Evolutionary conservation across 2,329 filamentous ascomycete genomes (phyloP), one percentile per base, ranked within the genome.

Genomic region (Cladophialophora chaetospira): DNA sequence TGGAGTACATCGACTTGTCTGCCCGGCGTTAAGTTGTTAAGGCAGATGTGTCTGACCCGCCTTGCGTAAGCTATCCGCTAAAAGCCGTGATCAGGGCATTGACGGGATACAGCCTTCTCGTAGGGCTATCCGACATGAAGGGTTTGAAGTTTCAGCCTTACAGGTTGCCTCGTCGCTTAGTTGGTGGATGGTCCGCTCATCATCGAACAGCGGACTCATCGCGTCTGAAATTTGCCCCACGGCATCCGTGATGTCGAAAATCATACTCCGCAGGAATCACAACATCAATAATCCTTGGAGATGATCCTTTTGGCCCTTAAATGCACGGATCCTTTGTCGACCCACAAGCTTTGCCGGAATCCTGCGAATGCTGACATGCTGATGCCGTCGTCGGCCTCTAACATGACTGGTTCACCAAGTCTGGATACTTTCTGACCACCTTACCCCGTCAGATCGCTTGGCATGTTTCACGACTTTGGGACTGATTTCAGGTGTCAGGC

Each of bases 361-460:
- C 52, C 56, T 53, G 42, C 15, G 51, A 38, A 51, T 21, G 51
- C 56, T 59, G 56, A 59, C 56, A 55, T 59, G 52, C 26, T 43
- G 52, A 23, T 10, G 10, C 21, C 11, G n/a, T n/a, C n/a, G 23
- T 23, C 23, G 11, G 4, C 26, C 42, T 28, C 10, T 3, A 33
- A 31, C n/a, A 19, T 42, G 36, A 45, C n/a, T 23, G 40, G 35
- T 10, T 25, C 15, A 36, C 28, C 48, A 29, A n/a, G 13, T 21
- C 19, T 38, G 21, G 13, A 33, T 33, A 47, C 19, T 9, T 9
- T 29, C 33, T 38, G 21, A 15, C 28, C 15, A 6, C 25, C 38
- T 45, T 48, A 35, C 26, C 13, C 15, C 23, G 9, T 3, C 47
- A 21, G 38, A 46, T 45, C 9, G 47, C 47, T 51, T 44, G 28